A percentile compares a stretch with the other conserved stretches of the same genome.
phyloP scores from a whole-genome alignment of 192 early-diverging fungal genomes.

The Backusella liffmaniae region DNA sequence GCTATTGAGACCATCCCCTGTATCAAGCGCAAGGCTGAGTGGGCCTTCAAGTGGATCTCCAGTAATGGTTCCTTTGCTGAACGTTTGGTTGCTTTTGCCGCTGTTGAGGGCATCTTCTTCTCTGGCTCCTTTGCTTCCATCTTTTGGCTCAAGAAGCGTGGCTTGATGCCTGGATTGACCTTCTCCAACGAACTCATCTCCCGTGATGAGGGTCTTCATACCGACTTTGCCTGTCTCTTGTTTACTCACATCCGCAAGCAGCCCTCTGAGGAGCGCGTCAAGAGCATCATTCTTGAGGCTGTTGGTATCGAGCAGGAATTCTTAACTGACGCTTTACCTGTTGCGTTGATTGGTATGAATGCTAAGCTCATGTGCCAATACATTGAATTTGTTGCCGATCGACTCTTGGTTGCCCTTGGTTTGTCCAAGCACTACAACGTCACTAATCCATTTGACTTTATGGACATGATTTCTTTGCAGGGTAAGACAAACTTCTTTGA shows the following conservation, averaged over 20 bases:
- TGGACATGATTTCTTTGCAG: slow-evolving; percentile 98
- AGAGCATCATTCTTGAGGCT: slow-evolving; percentile 80
- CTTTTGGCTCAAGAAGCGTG: slow-evolving; percentile 99
- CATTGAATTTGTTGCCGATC: slow-evolving; percentile 98
- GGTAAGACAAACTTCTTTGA: slow-evolving; percentile 99
- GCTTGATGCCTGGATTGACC: slow-evolving; percentile 95
- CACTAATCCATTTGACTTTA: slow-evolving; percentile 97
- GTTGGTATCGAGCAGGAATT: slow-evolving; percentile 96
- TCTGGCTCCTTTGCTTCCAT: slow-evolving; percentile 97
- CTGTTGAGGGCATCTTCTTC: slow-evolving; percentile 98
- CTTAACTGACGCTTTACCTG: slow-evolving; percentile 89
- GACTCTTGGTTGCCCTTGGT: slow-evolving; percentile 87
- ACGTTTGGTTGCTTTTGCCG: slow-evolving; percentile 94
- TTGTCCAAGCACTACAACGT: slow-evolving; percentile 81
- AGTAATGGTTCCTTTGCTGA: slow-evolving; percentile 84
- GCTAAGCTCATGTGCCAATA: slow-evolving; percentile 91
- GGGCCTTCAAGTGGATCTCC: slow-evolving; percentile 94
- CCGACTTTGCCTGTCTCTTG: slow-evolving; percentile 95
- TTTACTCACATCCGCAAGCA: slow-evolving; percentile 80
- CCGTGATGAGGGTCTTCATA: slow-evolving; percentile 96
- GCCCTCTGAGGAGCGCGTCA: slow-evolving; percentile 63
- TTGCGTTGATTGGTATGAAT: slow-evolving; percentile 96
- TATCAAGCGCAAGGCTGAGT: slow-evolving; percentile 94
- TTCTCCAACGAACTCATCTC: slow-evolving; percentile 98
- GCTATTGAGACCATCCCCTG: slow-evolving; percentile 95